phyloP scores from a whole-genome alignment of 768 basidiomycete genomes.

The Agrocybe praecox region DNA sequence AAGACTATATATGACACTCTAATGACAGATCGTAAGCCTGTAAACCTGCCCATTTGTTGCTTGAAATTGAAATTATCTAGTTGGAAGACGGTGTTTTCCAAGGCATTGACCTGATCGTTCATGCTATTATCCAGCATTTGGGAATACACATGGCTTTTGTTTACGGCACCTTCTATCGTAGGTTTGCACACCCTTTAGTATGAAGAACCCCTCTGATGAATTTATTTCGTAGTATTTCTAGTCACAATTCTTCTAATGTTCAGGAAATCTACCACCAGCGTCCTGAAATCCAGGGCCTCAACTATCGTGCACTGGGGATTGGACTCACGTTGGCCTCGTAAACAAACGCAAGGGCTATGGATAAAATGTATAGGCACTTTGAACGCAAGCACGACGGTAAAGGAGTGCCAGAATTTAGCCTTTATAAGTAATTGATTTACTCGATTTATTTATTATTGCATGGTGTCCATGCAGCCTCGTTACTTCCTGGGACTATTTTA shows the following conservation, averaged over 20 bases:
- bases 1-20: conserved; percentile 49
- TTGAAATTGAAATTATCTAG: conserved; percentile 27
- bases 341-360: conserved; percentile 58
- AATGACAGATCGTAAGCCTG: conserved; percentile 45
- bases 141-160: conserved; percentile 71
- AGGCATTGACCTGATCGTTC: conserved; percentile 68
- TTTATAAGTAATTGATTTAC: conserved; percentile 34
- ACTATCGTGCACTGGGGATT: conserved; percentile 73
- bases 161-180: conserved; percentile 61
- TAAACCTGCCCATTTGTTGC: neutral
- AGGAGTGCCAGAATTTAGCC: conserved; percentile 50
- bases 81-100: conserved; percentile 52
- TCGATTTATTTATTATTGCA: neutral
- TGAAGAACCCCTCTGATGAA: neutral
- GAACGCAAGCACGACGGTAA: conserved; percentile 48
- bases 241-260: conserved; percentile 50
- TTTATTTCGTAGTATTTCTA: neutral
- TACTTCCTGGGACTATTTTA: conserved; percentile 58
- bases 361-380: conserved; percentile 52
- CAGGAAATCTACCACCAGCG: conserved; percentile 51
- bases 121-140: conserved; percentile 67
- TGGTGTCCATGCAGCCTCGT: conserved; percentile 42
- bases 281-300: conserved; percentile 61
- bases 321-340: conserved; percentile 60
- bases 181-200: conserved; percentile 18